A percentile compares a stretch with the other conserved stretches of the same genome.
Conservation (phyloP, 768 basidiomycete species). For the Leccinellum rugosiceps region DNA sequence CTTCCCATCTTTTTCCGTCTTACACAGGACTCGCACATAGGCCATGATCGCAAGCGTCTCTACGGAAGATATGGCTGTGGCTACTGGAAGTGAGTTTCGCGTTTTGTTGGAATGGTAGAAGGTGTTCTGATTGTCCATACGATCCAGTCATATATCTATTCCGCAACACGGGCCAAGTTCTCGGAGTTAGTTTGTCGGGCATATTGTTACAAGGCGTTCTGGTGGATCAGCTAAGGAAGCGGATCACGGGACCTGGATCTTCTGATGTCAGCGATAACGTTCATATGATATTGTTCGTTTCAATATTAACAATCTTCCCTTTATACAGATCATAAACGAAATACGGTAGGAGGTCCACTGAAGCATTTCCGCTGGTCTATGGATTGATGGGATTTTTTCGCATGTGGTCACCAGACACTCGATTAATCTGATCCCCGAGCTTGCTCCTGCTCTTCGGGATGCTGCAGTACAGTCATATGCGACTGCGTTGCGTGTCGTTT, state of each 20-base stretch:
- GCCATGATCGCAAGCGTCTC: constrained; percentile 84
- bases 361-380: constrained; percentile 11
- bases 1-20: not conserved
- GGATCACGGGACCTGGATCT: constrained; percentile 76
- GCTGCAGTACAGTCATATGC: constrained; percentile 78
- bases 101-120: not conserved
- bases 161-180: constrained; percentile 90
- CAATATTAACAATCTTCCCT: constrained; percentile 17
- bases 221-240: constrained; percentile 59
- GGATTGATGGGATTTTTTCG: constrained; percentile 11
- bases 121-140: constrained; percentile 3
- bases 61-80: constrained; percentile 80
- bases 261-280: constrained; percentile 52
- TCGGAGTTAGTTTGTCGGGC: constrained; percentile 88
- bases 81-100: constrained; percentile 75
- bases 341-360: constrained; percentile 48
- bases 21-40: constrained; percentile 35
- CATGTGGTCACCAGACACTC: constrained; percentile 53
- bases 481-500: constrained; percentile 75
- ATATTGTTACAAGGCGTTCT: constrained; percentile 82
- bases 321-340: constrained; percentile 61
- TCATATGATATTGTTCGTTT: constrained; percentile 20
- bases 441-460: constrained; percentile 51
- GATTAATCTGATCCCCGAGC: constrained; percentile 62
- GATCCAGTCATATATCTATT: constrained; percentile 84